Base-by-base conservation (phyloP, 2,329 filamentous ascomycete genomes). In the Ceratocystis variospora region DNA sequence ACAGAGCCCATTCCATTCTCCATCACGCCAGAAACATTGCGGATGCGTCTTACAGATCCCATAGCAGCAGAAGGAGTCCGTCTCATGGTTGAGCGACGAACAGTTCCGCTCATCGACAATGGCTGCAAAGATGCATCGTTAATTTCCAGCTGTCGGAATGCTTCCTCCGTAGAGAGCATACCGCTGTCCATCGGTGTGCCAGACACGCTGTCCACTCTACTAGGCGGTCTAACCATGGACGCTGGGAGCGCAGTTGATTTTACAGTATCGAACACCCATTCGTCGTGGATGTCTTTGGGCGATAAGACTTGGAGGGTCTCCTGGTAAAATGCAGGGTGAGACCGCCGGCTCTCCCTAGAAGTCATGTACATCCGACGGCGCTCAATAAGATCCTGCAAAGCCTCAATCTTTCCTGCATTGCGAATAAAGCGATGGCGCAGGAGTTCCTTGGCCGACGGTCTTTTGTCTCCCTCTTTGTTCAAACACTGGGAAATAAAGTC, bases 181-280 rank as follows among this genome's bases (percentile, higher is more conserved):
- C 66, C 62, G 37, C 48, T 66, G n/a, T 63, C 41, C 37, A 59
- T 50, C 2, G 62, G 63, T 12, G 59, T 61, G n/a, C 61, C 37
- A 63, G 61, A 63, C 12, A 63, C 48, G 3, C 48, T 53, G 3
- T 28, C 59, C 48, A 66, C 41, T 5, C 53, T 59, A 44, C 61
- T 64, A 22, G 44, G 63, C 22, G 19, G 17, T 17, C 45, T 44
- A 12, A 66, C 22, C 59, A 68, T 63, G 25, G 59, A 41, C 4
- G 50, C 48, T 7, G 66, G 55, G 17, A 68, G 41, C 3, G 79
- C 81, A 41, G 87, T 79, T 0, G 88, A 90, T 75, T 89, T 94
- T 73, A 97, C 86, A 0, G 93, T 97, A 72, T 96, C 93, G 73
- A 97, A 97, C 1, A 96, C 87, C 93, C 93, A 97, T 70, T 89